Conservation (phyloP, 768 basidiomycete genomes). For the Hydnum rufescens region DNA sequence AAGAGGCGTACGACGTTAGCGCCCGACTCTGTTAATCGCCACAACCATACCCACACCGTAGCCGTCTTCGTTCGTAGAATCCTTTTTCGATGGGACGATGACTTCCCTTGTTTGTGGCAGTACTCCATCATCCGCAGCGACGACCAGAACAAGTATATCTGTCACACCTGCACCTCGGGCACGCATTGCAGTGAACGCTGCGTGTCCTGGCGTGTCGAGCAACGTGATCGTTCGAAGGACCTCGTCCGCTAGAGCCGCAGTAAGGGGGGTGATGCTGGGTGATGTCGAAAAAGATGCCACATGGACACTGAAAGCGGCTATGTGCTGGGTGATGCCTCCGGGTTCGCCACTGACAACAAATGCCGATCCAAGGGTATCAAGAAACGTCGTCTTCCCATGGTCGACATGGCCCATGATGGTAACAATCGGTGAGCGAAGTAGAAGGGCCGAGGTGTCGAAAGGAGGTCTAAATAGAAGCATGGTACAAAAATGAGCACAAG, state of each 20-base stretch:
- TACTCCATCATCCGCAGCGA: conserved; percentile 95
- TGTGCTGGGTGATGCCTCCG: conserved; percentile 97
- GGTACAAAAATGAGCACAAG: too few species aligned
- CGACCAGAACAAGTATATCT: conserved; percentile 85
- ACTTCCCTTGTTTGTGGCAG: conserved; percentile 98
- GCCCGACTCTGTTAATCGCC: conserved; percentile 89
- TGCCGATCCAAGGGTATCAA: conserved; percentile 79
- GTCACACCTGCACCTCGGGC: conserved; percentile 86
- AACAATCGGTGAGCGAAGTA: conserved; percentile 64
- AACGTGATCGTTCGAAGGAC: conserved; percentile 51
- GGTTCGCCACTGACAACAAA: conserved; percentile 93
- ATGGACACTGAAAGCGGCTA: conserved; percentile 91
- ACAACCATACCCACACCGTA: conserved; percentile 83
- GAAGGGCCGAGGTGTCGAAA: conserved; percentile 32
- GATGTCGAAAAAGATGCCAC: conserved; percentile 28
- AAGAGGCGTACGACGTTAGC: conserved; percentile 44
- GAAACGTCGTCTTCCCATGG: conserved; percentile 84
- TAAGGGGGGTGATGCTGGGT: conserved; percentile 15
- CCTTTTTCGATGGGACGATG: conserved; percentile 64
- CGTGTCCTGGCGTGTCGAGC: conserved; percentile 94
- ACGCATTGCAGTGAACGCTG: conserved; percentile 96
- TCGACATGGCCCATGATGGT: conserved; percentile 97
- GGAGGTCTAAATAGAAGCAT: conserved; percentile 14
- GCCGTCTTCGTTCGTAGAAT: conserved; percentile 16
- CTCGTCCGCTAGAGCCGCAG: conserved; percentile 16